These are phyloP conservation scores for Venturia asperata DNA, from an alignment of 2,329 filamentous ascomycete species.

Conservation along the genomic window DNA sequence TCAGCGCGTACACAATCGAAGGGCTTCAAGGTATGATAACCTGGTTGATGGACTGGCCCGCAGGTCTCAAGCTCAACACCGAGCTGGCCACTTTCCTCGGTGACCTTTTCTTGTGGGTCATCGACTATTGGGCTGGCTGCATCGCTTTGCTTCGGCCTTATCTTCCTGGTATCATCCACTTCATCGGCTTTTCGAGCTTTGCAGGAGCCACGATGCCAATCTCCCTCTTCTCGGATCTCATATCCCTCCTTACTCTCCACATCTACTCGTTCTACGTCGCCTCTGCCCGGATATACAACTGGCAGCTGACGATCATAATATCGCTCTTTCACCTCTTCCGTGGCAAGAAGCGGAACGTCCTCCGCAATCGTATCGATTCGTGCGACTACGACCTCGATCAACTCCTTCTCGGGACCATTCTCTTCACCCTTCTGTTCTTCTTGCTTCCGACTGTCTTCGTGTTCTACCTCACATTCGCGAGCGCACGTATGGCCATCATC, in stretches of 20 bases:
- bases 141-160: constrained; percentile 55
- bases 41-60: constrained; percentile 95
- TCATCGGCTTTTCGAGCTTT: constrained; percentile 91
- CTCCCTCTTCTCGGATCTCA: constrained; percentile 85
- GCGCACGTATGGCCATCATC: constrained; percentile 91
- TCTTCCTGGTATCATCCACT: constrained; percentile 79
- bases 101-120: constrained; percentile 95
- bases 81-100: constrained; percentile 91
- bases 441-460: constrained; percentile 90
- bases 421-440: constrained; percentile 94
- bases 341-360: constrained; percentile 94
- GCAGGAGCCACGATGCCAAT: constrained; percentile 96
- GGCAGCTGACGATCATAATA: constrained; percentile 93
- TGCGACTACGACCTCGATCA: constrained; percentile 99
- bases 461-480: constrained; percentile 94
- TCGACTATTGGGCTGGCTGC: constrained; percentile 90
- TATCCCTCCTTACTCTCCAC: constrained; percentile 86
- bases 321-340: constrained; percentile 98
- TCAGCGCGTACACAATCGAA: constrained; percentile 78
- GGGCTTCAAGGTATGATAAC: constrained; percentile 81
- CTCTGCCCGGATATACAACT: constrained; percentile 93
- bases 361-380: constrained; percentile 94
- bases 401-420: constrained; percentile 86
- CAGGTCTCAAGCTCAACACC: constrained; percentile 88
- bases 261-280: constrained; percentile 98